phyloP scores from a whole-genome alignment of 1,284 basidiomycete species.

The Meira miltonrushii region DNA sequence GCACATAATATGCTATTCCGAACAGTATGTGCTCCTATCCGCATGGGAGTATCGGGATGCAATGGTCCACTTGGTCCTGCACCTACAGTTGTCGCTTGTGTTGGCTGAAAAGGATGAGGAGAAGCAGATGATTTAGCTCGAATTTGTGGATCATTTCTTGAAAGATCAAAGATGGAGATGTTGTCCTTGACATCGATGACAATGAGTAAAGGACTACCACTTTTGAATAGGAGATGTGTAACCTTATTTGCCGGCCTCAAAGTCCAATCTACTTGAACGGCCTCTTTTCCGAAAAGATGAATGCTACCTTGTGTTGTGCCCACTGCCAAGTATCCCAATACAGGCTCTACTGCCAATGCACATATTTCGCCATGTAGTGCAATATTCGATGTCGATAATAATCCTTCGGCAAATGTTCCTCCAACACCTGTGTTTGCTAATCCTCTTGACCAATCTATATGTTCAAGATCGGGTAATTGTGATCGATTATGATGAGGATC shows the following conservation, averaged over 20 bases:
- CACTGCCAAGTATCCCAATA: slow-evolving; percentile 63
- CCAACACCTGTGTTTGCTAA: not conserved
- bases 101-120: slow-evolving; percentile 24
- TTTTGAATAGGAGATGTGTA: slow-evolving; percentile 64
- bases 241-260: slow-evolving; percentile 60
- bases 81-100: slow-evolving; percentile 17
- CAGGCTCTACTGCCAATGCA: slow-evolving; percentile 47
- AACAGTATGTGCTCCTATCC: slow-evolving; percentile 32
- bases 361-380: slow-evolving; percentile 50
- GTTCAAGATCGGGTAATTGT: slow-evolving; percentile 11
- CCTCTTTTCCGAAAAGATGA: slow-evolving; percentile 64
- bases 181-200: slow-evolving; percentile 66
- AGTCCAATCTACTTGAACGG: slow-evolving; percentile 60
- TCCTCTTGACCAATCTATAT: slow-evolving; percentile 6
- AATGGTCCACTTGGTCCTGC: not conserved
- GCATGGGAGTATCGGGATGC: slow-evolving; percentile 31
- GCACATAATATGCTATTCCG: slow-evolving; percentile 57
- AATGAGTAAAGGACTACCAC: slow-evolving; percentile 60
- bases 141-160: slow-evolving; percentile 53
- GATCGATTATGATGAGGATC: not conserved
- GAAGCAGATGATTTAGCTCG: slow-evolving; percentile 22
- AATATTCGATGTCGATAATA: slow-evolving; percentile 33
- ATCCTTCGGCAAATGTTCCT: slow-evolving; percentile 34
- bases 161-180: slow-evolving; percentile 68
- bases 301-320: slow-evolving; percentile 62